Evolutionary conservation across 805 yeast species (phyloP).

Genomic region (Candida fluviatilis): DNA sequence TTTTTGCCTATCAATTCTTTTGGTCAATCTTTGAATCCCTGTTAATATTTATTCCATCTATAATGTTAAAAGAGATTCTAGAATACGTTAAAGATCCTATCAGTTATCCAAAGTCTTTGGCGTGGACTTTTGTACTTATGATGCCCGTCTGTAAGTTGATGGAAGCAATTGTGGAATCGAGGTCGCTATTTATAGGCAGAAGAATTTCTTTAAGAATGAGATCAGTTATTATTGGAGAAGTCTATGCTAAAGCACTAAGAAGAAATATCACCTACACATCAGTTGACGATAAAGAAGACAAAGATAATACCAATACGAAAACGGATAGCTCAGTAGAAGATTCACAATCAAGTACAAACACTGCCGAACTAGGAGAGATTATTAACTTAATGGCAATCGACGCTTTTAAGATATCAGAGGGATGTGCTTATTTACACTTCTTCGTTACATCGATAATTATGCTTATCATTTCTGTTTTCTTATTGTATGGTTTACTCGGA

Average conservation of each 20-base stretch:
- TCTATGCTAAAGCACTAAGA: constrained; percentile 89
- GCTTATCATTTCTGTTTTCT: constrained; percentile 60
- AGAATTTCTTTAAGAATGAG: constrained; percentile 88
- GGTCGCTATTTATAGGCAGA: constrained; percentile 85
- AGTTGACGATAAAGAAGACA: constrained; percentile 13
- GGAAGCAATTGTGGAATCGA: constrained; percentile 65
- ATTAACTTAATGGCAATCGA: constrained; percentile 95
- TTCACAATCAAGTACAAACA: constrained; percentile 17
- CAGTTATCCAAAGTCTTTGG: constrained; percentile 58
- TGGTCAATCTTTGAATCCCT: constrained; percentile 71
- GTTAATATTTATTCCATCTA: constrained; percentile 71
- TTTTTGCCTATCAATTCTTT: constrained; percentile 60
- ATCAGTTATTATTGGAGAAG: constrained; percentile 85
- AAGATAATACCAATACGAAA: constrained; percentile 8
- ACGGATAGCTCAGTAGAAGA: constrained; percentile 12
- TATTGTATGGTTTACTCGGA: constrained; percentile 72
- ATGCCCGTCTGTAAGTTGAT: constrained; percentile 63
- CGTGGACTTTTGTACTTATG: constrained; percentile 80
- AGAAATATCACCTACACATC: constrained; percentile 50
- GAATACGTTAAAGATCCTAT: constrained; percentile 79
- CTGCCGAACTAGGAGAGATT: constrained; percentile 83
- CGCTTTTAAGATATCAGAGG: constrained; percentile 92
- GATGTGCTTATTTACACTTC: constrained; percentile 86
- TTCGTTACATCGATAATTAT: constrained; percentile 70
- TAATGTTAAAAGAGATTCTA: constrained; percentile 70